Percentiles rank a stretch among this genome's conserved stretches.
phyloP scores from a whole-genome alignment of 352 stramenopile species.

The Pythium angustatum region DNA sequence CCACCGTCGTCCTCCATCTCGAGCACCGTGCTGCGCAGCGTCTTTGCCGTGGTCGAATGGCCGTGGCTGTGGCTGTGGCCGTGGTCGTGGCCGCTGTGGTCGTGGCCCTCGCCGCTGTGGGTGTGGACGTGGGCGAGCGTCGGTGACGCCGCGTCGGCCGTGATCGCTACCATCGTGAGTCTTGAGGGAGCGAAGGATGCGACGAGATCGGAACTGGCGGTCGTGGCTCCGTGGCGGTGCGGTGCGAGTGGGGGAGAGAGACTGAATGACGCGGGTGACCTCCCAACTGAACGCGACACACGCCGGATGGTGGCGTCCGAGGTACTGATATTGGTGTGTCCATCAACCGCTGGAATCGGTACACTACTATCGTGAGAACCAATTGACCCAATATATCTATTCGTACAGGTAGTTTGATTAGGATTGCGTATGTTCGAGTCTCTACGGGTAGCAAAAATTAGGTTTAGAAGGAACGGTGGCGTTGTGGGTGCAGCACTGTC shows the following conservation, averaged over 20 bases:
- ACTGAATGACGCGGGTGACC: not conserved
- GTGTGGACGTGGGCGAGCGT: constrained; percentile 12
- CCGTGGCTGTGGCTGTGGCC: not conserved
- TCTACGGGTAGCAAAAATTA: no score
- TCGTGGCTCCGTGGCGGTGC: not conserved
- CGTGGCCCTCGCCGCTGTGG: constrained; percentile 5
- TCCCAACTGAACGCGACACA: not conserved
- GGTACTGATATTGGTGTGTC: constrained; percentile 22
- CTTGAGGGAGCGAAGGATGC: not conserved
- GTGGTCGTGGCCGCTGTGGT: constrained; percentile 19
- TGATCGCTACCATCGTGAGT: constrained; percentile 12
- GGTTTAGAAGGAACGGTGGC: no score
- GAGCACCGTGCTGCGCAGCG: constrained; percentile 9
- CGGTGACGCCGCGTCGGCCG: constrained; percentile 9
- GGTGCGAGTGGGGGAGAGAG: not conserved
- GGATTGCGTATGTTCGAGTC: no score
- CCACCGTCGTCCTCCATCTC: constrained; percentile 20
- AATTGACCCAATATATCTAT: not conserved
- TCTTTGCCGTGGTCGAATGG: constrained; percentile 1
- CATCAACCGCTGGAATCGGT: no score
- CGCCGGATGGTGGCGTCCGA: not conserved
- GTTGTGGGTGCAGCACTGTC: not conserved
- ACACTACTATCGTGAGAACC: no score
- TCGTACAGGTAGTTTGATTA: constrained; percentile 1
- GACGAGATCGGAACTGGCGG: not conserved